Base-by-base conservation (phyloP, 2,329 filamentous ascomycete species). In the Ceratocystis cacaofunesta region DNA sequence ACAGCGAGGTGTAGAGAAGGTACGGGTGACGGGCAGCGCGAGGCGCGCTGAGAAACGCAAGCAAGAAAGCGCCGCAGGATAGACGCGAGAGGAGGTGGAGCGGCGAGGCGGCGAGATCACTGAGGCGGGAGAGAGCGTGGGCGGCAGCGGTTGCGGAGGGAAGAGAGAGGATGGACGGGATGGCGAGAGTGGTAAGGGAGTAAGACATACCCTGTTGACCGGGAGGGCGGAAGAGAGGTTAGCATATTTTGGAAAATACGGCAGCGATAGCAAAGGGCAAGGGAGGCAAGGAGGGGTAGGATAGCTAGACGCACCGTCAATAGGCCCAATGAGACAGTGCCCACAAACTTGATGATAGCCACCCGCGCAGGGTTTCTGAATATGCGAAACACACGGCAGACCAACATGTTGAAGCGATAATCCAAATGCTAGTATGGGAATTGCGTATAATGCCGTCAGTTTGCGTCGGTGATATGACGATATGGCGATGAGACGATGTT, bases 301-400 rank as follows among this genome's bases (percentile, higher is more conserved):
- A 36, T 52, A 15, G 46, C 17, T 43, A 22, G 68, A 79, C 87
- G 72, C 83, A 95, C 91, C 67, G 91, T 96, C 75, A 95, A 78
- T 66, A 96, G 82, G 69, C 92, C 92, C 66, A 96, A 82, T 71
- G 88, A 92, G 70, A 95, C 84, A 63, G 90, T 95, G 72, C 92
- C 92, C 70, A 96, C 88, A 75, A 96, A 96, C 78, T 97, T 96
- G 78, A 89, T 85, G 75, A 88, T 78, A 65, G 89, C 86, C 72
- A 96, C 80, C 72, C 85, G 84, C 71, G 81, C 85, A 71, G 82
- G 84, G 71, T 84, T 80, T 83, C 90, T 88, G 60, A 67, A 75
- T 73, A 70, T 68, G 66, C 68, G 64, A 66, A 67, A 67, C 6
- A 67, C 61, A 28, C 64, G 64, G 22, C 66, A 65, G 60, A 64